A percentile compares a stretch with the other conserved stretches of the same genome.
These are phyloP conservation scores for Lenzites betulinus DNA, from an alignment of 768 basidiomycete genomes.

Conservation along the genomic window DNA sequence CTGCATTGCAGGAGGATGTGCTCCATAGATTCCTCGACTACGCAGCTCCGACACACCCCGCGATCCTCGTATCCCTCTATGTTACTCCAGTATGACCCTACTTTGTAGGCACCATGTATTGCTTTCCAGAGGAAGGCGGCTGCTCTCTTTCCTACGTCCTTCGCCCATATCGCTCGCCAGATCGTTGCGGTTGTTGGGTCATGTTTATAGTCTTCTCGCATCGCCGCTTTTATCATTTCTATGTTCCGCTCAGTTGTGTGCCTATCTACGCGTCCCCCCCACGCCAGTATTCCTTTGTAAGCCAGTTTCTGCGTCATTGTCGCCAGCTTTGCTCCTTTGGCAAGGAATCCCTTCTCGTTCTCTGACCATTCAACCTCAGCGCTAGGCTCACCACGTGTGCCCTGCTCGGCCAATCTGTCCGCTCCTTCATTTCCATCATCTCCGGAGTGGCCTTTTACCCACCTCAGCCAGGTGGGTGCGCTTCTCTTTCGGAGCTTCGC, in stretches of 20 bases:
- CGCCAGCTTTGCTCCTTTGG: not conserved
- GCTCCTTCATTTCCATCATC: not conserved
- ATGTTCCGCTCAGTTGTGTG: too few relatives aligned
- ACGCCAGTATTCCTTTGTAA: not conserved
- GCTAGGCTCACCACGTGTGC: not conserved
- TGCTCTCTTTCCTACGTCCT: not conserved
- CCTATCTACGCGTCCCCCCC: too few relatives aligned
- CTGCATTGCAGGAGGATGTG: constrained; percentile 27
- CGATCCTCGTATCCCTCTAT: constrained; percentile 10
- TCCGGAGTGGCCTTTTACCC: not conserved
- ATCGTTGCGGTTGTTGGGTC: not conserved
- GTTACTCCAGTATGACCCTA: constrained; percentile 22
- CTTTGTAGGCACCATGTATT: constrained; percentile 6
- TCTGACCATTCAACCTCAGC: not conserved
- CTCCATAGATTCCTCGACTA: constrained; percentile 17
- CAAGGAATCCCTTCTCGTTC: not conserved
- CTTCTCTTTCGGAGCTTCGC: not conserved
- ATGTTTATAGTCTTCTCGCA: too few relatives aligned
- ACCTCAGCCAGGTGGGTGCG: not conserved
- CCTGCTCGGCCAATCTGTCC: not conserved
- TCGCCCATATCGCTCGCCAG: not conserved
- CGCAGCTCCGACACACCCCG: constrained; percentile 17
- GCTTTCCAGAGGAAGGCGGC: constrained; percentile 14
- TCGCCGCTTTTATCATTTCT: not conserved
- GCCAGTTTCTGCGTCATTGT: not conserved